Evolutionary conservation across 2,329 filamentous ascomycete genomes (phyloP), one percentile per base, ranked within the genome.

Genomic region (Hypoxylon sp.): DNA sequence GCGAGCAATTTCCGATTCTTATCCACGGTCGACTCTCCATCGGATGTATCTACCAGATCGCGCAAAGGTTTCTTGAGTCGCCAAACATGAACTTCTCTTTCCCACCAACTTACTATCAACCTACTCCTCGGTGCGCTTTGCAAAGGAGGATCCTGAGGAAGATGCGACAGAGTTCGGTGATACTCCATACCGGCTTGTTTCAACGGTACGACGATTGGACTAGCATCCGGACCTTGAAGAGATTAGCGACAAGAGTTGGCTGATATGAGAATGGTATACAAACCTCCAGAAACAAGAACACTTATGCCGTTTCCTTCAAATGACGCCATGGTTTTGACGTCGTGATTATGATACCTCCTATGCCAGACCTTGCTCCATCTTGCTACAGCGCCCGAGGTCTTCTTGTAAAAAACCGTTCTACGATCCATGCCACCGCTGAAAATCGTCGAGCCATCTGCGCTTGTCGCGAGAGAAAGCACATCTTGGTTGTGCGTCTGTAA

Each of bases 371-470:
- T 93, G 51, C 83, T 83, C 94, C 94, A 99, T 67, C 87, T 83
- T 43, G 79, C 77, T 51, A 79, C 80, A 15, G 82, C 77, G 34
- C 80, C 79, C 49, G 77, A 73, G 36, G 80, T 79, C 61, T 86
- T 84, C 69, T 86, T 89, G 74, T 95, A 96, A 34, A 93, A 77
- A 4, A 91, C 88, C 2, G 94, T 95, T 57, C 89, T 83, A 61
- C 90, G 86, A 69, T 99, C 94, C 78, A 96, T 94, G 46, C 94
- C 92, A 55, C 91, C 91, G 64, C 91, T 96, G 63, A 96, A 80
- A 13, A 99, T 89, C 13, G 86, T 84, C 13, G 84, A 84, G 11
- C 93, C 93, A 66, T 96, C 90, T 4, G 82, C 79, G 65, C 88
- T 95, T 20, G 86, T 83, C 2, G 90, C 87, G n/a, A 99, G 78